Base-by-base conservation (phyloP, 441 rosid species). In the Geranium incanum region DNA sequence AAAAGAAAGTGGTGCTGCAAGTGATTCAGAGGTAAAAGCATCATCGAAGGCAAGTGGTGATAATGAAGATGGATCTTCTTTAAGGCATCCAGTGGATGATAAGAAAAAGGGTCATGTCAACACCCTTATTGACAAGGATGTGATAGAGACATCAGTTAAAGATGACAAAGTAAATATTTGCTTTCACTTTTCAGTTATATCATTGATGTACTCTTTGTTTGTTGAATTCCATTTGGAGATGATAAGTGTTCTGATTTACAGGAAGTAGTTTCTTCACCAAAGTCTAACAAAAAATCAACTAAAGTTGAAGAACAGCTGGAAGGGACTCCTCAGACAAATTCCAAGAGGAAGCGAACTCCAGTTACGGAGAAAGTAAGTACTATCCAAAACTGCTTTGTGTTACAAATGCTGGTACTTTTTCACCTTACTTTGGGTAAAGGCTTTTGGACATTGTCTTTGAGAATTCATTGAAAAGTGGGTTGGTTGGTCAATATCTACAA, bases 201-300 rank as follows among this genome's bases (percentile, higher is more conserved):
- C 7, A 16, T 12, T 67, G 63, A 36, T 50, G 2, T 67, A 50
- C 67, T 9, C 37, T 65, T 66, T 72, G 70, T 75, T 60, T 70
- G 11, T 74, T 65, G 19, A 65, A 67, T 19, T 60, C 59, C 28
- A 48, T 6, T 64, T 19, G 57, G 36, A 36, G 9, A 68, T 12
- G 37, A 41, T 75, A 6, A 36, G 23, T 65, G 63, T 52, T 74
- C 66, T 65, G 38, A 45, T 72, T 71, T 74, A 16, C 75, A 87
- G 97, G 94, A 81, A 76, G 83, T 78, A 76, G 71, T 71, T 73
- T 77, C 89, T 79, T 81, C 97, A 37, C 82, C 81, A 55, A 93
- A 90, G 80, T 76, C 87, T 3, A 78, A 75, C 43, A 65, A 70
- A 71, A 90, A 88, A 75, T 74, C 75, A 67, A 77, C 75, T 16